These are phyloP conservation scores for Podospora sp. DNA, from an alignment of 495 filamentous ascomycete genomes.

Conservation along the genomic window DNA sequence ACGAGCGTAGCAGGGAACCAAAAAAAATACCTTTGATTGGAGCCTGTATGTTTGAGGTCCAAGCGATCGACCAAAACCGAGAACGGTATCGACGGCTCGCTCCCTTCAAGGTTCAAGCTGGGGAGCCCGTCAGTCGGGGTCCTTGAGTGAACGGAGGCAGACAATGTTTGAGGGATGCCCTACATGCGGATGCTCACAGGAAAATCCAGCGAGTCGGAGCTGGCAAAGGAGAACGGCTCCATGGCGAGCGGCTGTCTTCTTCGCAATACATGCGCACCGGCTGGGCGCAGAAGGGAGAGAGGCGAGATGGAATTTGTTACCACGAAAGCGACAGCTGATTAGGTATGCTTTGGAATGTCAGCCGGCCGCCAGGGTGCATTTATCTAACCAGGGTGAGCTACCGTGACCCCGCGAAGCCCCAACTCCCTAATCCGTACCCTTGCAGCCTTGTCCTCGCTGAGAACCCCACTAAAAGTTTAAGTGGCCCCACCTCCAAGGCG, in stretches of 20 bases:
- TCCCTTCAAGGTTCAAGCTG: constrained; percentile 78
- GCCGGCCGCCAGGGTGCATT: neutral
- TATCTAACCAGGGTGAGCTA: too few species aligned
- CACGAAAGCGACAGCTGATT: neutral
- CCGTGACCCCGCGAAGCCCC: too few species aligned
- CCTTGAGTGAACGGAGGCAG: neutral
- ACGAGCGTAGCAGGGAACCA: neutral
- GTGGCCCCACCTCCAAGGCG: too few species aligned
- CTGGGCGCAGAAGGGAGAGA: neutral
- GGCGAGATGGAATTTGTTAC: neutral
- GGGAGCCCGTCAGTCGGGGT: neutral
- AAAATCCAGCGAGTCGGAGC: constrained; percentile 75
- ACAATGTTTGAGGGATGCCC: neutral
- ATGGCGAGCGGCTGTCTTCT: constrained; percentile 47
- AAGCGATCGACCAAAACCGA: constrained; percentile 77
- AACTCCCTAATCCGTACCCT: neutral
- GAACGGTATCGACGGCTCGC: constrained; percentile 74
- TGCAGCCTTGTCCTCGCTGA: neutral
- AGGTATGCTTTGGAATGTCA: neutral
- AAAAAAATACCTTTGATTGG: constrained; percentile 52
- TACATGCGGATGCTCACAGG: constrained; percentile 79
- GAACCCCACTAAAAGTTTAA: too few species aligned
- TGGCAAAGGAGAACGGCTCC: constrained; percentile 95
- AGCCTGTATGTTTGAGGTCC: constrained; percentile 81
- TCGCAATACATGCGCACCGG: neutral